These are phyloP conservation scores for Solanum hybrid DNA, from an alignment of 305 asterid genomes.

Conservation along the genomic window DNA sequence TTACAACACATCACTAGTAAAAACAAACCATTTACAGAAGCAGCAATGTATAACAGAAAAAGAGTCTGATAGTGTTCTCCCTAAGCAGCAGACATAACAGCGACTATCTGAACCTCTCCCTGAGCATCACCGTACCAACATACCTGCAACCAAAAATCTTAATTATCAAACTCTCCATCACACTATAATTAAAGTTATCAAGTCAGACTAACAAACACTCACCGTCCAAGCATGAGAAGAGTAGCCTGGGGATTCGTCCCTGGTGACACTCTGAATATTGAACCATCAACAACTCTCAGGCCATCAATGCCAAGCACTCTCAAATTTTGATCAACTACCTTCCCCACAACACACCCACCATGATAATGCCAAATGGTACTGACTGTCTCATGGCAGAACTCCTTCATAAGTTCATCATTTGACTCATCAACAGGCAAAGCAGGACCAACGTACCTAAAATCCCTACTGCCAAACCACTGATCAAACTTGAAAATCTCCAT, in stretches of 20 bases:
- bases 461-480: slow-evolving; percentile 49
- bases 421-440: slow-evolving; percentile 53
- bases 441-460: slow-evolving; percentile 60
- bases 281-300: slow-evolving; percentile 80
- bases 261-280: slow-evolving; percentile 56
- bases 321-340: slow-evolving; percentile 57
- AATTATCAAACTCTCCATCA: neutral
- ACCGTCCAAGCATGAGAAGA: slow-evolving; percentile 90
- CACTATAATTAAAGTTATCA: neutral
- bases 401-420: slow-evolving; percentile 39
- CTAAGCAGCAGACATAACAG: neutral
- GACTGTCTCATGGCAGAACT: slow-evolving; percentile 70
- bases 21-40: neutral
- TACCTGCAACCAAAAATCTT: slow-evolving; percentile 31
- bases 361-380: slow-evolving; percentile 96
- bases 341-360: slow-evolving; percentile 81
- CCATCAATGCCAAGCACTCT: slow-evolving; percentile 50
- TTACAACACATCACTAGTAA: neutral
- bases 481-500: slow-evolving; percentile 61
- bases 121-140: slow-evolving; percentile 42
- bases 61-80: neutral
- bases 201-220: neutral
- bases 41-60: neutral
- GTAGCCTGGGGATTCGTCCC: slow-evolving; percentile 98
- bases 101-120: slow-evolving; percentile 25